Conservation (phyloP, 1,284 basidiomycete genomes). For the Microbotryum silenes-acaulis region DNA sequence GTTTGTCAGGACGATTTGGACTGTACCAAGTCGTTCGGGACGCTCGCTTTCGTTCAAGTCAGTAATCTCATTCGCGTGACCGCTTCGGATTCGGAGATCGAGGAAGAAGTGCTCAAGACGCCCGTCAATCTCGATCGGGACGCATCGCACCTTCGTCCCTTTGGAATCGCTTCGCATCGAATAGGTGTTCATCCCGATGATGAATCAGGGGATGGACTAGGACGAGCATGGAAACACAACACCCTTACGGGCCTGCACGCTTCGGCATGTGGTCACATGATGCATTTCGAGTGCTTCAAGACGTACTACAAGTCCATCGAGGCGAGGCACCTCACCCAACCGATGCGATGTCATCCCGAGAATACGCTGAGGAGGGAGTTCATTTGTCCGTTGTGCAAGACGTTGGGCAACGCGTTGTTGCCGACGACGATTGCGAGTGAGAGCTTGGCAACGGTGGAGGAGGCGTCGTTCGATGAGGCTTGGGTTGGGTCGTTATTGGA, state of each 20-base stretch:
- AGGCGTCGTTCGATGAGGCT: slow-evolving; percentile 34
- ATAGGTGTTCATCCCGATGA: slow-evolving; percentile 29
- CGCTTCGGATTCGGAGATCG: slow-evolving; percentile 59
- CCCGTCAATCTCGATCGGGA: slow-evolving; percentile 60
- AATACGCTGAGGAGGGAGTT: slow-evolving; percentile 86
- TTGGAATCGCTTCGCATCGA: slow-evolving; percentile 26
- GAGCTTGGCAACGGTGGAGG: slow-evolving; percentile 1
- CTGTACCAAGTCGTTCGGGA: slow-evolving; percentile 66
- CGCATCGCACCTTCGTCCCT: slow-evolving; percentile 21
- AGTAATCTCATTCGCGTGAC: slow-evolving; percentile 75
- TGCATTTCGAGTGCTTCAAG: slow-evolving; percentile 93
- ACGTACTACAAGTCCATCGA: slow-evolving; percentile 81
- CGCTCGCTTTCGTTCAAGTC: slow-evolving; percentile 80
- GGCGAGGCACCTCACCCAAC: slow-evolving; percentile 78
- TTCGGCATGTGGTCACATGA: slow-evolving; percentile 91
- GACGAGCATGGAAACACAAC: slow-evolving; percentile 64
- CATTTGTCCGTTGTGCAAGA: slow-evolving; percentile 98
- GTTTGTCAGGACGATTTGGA: slow-evolving; percentile 94
- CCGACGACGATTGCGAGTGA: slow-evolving; percentile 50
- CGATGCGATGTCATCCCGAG: slow-evolving; percentile 90
- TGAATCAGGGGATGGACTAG: slow-evolving; percentile 42
- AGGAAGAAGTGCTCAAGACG: slow-evolving; percentile 65
- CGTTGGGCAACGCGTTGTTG: slow-evolving; percentile 85
- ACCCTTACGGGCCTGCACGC: slow-evolving; percentile 78
- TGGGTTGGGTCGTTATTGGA: too few species aligned